phyloP scores from a whole-genome alignment of 805 yeast species.

The Ogataea philodendri region DNA sequence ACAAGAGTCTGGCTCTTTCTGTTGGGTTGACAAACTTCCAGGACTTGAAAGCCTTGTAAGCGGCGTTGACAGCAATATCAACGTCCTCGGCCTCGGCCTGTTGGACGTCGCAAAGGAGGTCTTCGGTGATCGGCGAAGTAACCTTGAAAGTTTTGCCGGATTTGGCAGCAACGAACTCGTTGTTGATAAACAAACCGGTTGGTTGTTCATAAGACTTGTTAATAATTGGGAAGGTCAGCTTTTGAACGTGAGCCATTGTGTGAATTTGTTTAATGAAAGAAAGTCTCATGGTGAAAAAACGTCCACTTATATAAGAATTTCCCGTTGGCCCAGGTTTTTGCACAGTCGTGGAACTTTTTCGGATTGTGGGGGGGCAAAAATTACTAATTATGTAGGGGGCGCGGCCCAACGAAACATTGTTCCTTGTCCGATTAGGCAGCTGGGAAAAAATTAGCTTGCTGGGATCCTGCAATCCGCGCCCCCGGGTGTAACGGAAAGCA shows the following conservation, averaged over 20 bases:
- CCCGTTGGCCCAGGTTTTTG: slow-evolving; percentile 8
- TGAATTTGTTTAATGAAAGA: slow-evolving; percentile 2
- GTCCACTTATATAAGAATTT: slow-evolving; percentile 8
- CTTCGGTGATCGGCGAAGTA: slow-evolving; percentile 68
- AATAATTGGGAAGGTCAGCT: slow-evolving; percentile 35
- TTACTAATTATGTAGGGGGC: slow-evolving; percentile 2
- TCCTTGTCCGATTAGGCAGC: neutral
- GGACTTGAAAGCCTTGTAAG: slow-evolving; percentile 68
- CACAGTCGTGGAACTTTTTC: slow-evolving; percentile 1
- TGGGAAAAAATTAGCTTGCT: too few relatives aligned
- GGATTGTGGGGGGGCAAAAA: slow-evolving; percentile 5
- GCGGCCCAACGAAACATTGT: slow-evolving; percentile 1
- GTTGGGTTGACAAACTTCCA: slow-evolving; percentile 76
- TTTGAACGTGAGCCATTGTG: slow-evolving; percentile 23
- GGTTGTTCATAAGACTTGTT: slow-evolving; percentile 38
- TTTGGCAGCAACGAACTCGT: slow-evolving; percentile 56
- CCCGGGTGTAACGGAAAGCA: slow-evolving; percentile 7
- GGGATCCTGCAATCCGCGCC: slow-evolving; percentile 1
- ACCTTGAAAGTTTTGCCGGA: slow-evolving; percentile 61
- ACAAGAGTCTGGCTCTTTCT: slow-evolving; percentile 59
- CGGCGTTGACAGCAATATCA: slow-evolving; percentile 83
- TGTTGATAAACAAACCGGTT: slow-evolving; percentile 63
- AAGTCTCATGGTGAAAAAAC: slow-evolving; percentile 1
- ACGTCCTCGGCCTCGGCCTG: slow-evolving; percentile 80
- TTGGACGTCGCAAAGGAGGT: slow-evolving; percentile 62